phyloP scores from a whole-genome alignment of 345 rosid genomes.

The Ailanthus altissimus region DNA sequence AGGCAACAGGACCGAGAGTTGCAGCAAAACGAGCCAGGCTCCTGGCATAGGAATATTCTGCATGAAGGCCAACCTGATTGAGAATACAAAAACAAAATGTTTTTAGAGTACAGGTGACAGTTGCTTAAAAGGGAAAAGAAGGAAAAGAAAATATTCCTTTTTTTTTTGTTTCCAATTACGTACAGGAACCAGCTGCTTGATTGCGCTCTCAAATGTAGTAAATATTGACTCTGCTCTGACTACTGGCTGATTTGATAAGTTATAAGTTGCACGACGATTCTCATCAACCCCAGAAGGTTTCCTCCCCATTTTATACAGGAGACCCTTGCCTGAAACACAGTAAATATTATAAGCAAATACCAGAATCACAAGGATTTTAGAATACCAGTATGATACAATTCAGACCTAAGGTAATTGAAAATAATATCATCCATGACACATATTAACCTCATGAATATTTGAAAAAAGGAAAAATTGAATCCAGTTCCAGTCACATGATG shows the following conservation, averaged over 20 bases:
- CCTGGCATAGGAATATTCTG: slow-evolving; percentile 78
- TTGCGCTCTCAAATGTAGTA: slow-evolving; percentile 79
- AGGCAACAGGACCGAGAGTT: slow-evolving; percentile 77
- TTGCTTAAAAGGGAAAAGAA: background rate
- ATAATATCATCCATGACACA: background rate
- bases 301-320: slow-evolving; percentile 53
- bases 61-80: slow-evolving; percentile 82
- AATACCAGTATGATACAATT: background rate
- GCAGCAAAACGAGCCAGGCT: slow-evolving; percentile 89
- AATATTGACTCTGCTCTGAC: slow-evolving; percentile 63
- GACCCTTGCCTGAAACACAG: slow-evolving; percentile 53
- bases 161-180: slow-evolving; percentile 31
- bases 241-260: slow-evolving; percentile 44
- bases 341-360: slow-evolving; percentile 1
- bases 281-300: slow-evolving; percentile 56
- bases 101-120: slow-evolving; percentile 3
- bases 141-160: background rate
- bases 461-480: background rate
- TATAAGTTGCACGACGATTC: slow-evolving; percentile 64
- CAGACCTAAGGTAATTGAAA: background rate
- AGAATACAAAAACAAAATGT: slow-evolving; percentile 12
- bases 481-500: background rate
- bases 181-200: slow-evolving; percentile 83
- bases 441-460: background rate
- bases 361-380: background rate